Conservation (phyloP, 192 early-diverging fungal species). For the Phycomyces blakesleeanus region DNA sequence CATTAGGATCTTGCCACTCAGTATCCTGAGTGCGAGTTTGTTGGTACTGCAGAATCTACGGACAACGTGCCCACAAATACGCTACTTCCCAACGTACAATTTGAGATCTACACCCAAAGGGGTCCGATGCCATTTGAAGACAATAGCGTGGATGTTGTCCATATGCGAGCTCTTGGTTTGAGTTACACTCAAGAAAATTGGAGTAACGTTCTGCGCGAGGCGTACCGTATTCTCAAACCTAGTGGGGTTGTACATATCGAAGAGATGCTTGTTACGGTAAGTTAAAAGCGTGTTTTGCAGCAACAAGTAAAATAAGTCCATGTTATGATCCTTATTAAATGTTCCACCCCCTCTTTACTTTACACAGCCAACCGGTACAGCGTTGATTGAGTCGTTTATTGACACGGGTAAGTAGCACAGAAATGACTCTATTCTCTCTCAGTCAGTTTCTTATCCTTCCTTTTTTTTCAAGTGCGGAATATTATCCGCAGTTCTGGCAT, state of each 20-base stretch:
- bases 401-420: slow-evolving; percentile 10
- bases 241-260: slow-evolving; percentile 17
- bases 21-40: slow-evolving; percentile 7
- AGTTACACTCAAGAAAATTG: slow-evolving; percentile 12
- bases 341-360: neutral
- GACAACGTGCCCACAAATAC: neutral
- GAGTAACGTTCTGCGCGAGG: slow-evolving; percentile 13
- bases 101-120: neutral
- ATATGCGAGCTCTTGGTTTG: slow-evolving; percentile 9
- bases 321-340: neutral
- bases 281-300: neutral
- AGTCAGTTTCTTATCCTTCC: neutral
- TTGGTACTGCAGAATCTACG: neutral
- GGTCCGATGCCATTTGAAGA: neutral
- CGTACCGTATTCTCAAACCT: slow-evolving; percentile 27
- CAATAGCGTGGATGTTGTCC: slow-evolving; percentile 5
- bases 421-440: neutral
- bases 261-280: slow-evolving; percentile 12
- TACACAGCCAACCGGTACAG: slow-evolving; percentile 14
- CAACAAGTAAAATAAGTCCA: neutral
- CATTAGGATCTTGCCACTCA: slow-evolving; percentile 18
- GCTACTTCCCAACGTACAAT: slow-evolving; percentile 7
- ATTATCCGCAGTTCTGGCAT: neutral
- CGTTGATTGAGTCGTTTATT: slow-evolving; percentile 23
- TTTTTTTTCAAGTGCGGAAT: slow-evolving; percentile 8